A percentile compares a stretch with the other conserved stretches of the same genome.
Conservation (phyloP, 305 asterid species). For the Lippia alba region DNA sequence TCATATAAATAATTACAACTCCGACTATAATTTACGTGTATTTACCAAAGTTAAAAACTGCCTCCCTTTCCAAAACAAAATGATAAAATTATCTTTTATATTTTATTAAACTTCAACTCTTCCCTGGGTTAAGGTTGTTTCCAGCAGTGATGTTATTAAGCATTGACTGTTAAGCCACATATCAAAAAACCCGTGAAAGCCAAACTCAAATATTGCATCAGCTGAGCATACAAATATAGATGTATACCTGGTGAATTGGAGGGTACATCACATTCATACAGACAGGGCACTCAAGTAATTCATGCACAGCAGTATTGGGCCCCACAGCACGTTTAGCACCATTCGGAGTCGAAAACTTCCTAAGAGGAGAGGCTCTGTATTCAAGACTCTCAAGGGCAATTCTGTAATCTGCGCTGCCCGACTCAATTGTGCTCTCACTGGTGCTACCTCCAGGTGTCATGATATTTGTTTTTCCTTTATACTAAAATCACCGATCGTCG, state of each 20-base stretch:
- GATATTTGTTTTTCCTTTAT: conserved; percentile 15
- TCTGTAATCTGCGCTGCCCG: conserved; percentile 51
- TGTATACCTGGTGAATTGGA: conserved; percentile 83
- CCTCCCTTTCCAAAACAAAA: too few relatives aligned
- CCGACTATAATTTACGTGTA: too few relatives aligned
- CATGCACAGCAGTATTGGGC: conserved; percentile 72
- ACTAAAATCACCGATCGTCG: conserved; percentile 1
- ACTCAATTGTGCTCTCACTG: conserved; percentile 46
- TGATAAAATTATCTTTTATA: too few relatives aligned
- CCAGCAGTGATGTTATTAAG: conserved; percentile 3
- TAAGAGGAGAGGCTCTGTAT: conserved; percentile 51
- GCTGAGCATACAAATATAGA: conserved; percentile 2
- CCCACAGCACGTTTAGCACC: conserved; percentile 51
- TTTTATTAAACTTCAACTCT: too few relatives aligned
- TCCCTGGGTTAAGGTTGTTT: too few relatives aligned
- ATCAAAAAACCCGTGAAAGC: conserved; percentile 18
- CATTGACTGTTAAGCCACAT: neutral
- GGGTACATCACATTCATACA: conserved; percentile 79
- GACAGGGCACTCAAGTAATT: conserved; percentile 80
- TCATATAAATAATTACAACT: conserved; percentile 6
- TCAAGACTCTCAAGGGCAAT: conserved; percentile 56
- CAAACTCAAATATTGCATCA: neutral
- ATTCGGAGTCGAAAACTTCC: conserved; percentile 48
- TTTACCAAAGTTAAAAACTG: too few relatives aligned
- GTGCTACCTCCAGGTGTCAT: conserved; percentile 68